These are phyloP conservation scores for Colletotrichum cuscutae DNA, from an alignment of 2,329 filamentous ascomycete species.

Conservation along the genomic window DNA sequence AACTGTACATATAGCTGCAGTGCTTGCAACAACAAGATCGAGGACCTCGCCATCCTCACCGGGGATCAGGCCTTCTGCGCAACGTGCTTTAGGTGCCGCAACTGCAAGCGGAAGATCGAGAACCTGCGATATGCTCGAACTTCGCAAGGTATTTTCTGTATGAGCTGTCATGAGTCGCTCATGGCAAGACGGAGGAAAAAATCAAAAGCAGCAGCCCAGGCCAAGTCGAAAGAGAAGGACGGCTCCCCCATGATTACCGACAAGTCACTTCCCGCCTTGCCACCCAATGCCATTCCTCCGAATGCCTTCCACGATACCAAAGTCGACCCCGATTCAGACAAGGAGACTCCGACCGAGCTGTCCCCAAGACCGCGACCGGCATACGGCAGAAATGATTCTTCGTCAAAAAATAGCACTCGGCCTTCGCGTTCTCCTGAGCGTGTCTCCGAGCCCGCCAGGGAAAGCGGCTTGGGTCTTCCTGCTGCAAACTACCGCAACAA, in stretches of 20 bases:
- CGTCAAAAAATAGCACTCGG: slow-evolving; percentile 64
- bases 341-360: slow-evolving; percentile 74
- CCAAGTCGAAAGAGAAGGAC: slow-evolving; percentile 72
- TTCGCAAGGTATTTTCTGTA: slow-evolving; percentile 98
- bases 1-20: slow-evolving; percentile 99
- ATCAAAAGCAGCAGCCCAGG: slow-evolving; percentile 73
- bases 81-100: slow-evolving; percentile 95
- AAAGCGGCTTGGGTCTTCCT: slow-evolving; percentile 76
- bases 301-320: slow-evolving; percentile 71
- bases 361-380: slow-evolving; percentile 69
- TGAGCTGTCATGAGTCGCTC: slow-evolving; percentile 96
- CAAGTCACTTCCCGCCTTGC: slow-evolving; percentile 92
- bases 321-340: slow-evolving; percentile 65
- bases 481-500: slow-evolving; percentile 82
- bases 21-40: slow-evolving; percentile 96
- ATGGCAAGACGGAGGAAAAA: slow-evolving; percentile 94
- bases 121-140: slow-evolving; percentile 97
- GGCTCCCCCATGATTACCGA: slow-evolving; percentile 78
- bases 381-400: slow-evolving; percentile 63
- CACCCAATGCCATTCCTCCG: slow-evolving; percentile 75
- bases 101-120: slow-evolving; percentile 99
- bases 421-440: slow-evolving; percentile 67
- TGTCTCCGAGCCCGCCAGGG: slow-evolving; percentile 52
- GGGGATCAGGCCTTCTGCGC: slow-evolving; percentile 98
- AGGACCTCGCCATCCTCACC: slow-evolving; percentile 95